Base-by-base conservation (phyloP, 1,284 basidiomycete species). In the Fistulinella cinereoalba region DNA sequence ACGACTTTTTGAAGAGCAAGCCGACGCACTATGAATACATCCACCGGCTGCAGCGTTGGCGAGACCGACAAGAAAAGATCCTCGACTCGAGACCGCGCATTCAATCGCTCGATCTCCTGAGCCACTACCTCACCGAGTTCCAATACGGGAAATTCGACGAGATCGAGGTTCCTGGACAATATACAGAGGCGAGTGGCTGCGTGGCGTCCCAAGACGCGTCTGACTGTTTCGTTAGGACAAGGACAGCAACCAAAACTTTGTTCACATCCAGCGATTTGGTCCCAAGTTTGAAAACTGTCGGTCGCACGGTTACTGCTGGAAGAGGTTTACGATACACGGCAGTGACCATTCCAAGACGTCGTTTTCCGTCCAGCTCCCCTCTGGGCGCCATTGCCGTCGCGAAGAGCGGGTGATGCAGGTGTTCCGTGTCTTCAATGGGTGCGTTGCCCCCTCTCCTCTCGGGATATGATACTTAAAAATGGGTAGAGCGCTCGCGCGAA, bases 131-230 rank as follows among this genome's bases (percentile, higher is more conserved):
- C 54, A 91, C 92, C 11, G 96, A 99, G 67, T 99, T 99, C 76
- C 96, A 99, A 60, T 95, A 97, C 68, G 87, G 87, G 62, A 97
- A 96, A 67, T 95, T 97, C 48, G 97, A 99, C 59, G 97, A 99
- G 56, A 92, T 99, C 42, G 97, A 99, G 67, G 85, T 99, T 46
- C 97, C 97, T 18, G 97, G 97, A 9, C 97, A 99, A 69, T 99
- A 99, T 62, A 88, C 95, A 1, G 91, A 96, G 79, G 92, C 90
- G 50, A 56, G 77, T 41, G 1, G 15, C 22, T 43, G 31, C 4
- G 6, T 10, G 10, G 31, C 3, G 0, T 27, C 31, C 1, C 48
- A 50, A 23, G 43, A 33, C 43, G 11, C 40, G 4, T 41, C 52
- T 49, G 49, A 15, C 5, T 6, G 22, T 27, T 19, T 24, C 5